Conservation (phyloP, 1,139 yeast genomes). For the Debaryomyces robertsiae region DNA sequence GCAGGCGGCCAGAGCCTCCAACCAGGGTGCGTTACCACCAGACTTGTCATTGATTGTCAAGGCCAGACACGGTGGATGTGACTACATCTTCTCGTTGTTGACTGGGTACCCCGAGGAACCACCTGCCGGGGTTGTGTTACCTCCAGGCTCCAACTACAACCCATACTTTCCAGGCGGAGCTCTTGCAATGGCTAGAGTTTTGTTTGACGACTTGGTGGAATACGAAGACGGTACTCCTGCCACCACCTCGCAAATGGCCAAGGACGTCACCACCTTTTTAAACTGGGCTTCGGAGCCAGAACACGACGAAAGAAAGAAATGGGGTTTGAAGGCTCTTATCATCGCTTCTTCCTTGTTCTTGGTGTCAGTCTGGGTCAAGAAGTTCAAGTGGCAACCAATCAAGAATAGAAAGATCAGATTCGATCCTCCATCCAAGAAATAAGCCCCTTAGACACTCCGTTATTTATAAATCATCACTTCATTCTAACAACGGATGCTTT, state of each 20-base stretch:
- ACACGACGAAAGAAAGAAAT: conserved; percentile 96
- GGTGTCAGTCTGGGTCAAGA: conserved; percentile 88
- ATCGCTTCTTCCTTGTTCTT: conserved; percentile 79
- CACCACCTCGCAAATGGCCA: conserved; percentile 98
- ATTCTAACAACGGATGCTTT: conserved; percentile 4
- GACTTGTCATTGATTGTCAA: conserved; percentile 95
- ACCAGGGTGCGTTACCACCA: conserved; percentile 99
- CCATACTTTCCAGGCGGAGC: conserved; percentile 99
- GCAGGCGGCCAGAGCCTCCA: conserved; percentile 99
- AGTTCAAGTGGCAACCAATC: conserved; percentile 96
- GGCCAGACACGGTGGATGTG: conserved; percentile 99
- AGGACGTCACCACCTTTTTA: conserved; percentile 93
- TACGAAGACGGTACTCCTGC: conserved; percentile 99
- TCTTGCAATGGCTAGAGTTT: conserved; percentile 98
- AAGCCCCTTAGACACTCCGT: conserved; percentile 6
- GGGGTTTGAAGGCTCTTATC: conserved; percentile 91
- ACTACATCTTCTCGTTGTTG: conserved; percentile 89
- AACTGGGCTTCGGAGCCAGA: conserved; percentile 99
- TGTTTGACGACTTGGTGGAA: conserved; percentile 96
- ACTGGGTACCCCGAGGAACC: conserved; percentile 99
- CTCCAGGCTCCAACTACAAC: conserved; percentile 95
- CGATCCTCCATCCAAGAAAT: conserved; percentile 81
- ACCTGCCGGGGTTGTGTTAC: conserved; percentile 94
- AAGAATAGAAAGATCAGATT: conserved; percentile 93
- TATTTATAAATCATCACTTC: conserved; percentile 3